phyloP scores from a whole-genome alignment of 2,329 filamentous ascomycete genomes.

The Coniochaeta prunicola region DNA sequence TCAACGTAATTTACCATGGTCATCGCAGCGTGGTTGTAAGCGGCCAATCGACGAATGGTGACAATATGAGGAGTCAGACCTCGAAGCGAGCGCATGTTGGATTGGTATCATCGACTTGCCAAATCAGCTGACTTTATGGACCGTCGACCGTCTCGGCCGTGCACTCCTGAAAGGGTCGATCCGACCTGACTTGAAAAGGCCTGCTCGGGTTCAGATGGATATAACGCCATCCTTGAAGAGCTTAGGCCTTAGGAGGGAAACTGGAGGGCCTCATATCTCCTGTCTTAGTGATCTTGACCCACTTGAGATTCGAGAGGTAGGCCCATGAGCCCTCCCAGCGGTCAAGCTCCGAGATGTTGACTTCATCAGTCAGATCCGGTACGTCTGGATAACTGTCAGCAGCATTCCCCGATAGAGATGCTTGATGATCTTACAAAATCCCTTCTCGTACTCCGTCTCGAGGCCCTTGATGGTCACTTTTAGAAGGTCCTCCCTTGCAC shows the following conservation, averaged over 20 bases:
- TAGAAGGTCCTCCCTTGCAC: constrained; percentile 68
- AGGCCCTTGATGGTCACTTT: constrained; percentile 64
- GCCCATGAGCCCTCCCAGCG: constrained; percentile 83
- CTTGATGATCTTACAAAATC: constrained; percentile 65
- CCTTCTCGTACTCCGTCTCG: constrained; percentile 71
- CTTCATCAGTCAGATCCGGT: constrained; percentile 65
- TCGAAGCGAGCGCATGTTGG: too few species aligned
- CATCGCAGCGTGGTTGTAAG: too few species aligned
- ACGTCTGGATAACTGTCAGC: constrained; percentile 39
- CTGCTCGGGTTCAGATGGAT: background rate
- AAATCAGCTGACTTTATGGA: too few species aligned
- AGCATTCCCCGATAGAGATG: background rate
- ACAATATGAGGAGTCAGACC: too few species aligned
- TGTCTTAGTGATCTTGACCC: constrained; percentile 62
- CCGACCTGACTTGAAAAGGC: background rate
- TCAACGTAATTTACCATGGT: too few species aligned
- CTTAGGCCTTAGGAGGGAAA: constrained; percentile 60
- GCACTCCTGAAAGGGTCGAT: background rate
- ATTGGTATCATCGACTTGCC: too few species aligned
- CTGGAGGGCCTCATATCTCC: constrained; percentile 61
- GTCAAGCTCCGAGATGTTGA: constrained; percentile 58
- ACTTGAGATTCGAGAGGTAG: constrained; percentile 67
- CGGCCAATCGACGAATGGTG: too few species aligned
- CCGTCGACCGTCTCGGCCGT: background rate
- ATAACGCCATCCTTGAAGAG: background rate